Evolutionary conservation across 176 grass and related monocot genomes (phyloP), one percentile per base, ranked within the genome.

Genomic region (Olyra latifolia): DNA sequence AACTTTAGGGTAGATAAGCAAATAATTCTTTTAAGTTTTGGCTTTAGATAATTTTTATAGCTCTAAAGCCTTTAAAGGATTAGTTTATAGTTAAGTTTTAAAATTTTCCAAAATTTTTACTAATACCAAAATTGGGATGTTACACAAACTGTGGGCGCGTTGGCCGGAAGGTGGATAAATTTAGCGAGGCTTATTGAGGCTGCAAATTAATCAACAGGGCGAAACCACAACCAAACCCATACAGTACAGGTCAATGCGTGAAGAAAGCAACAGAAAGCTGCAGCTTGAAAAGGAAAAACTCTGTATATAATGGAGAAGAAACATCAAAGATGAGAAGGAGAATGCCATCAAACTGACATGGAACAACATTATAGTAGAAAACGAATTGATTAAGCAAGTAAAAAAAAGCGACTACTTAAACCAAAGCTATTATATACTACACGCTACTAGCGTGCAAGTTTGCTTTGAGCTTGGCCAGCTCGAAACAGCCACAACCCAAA

Each of bases 391-490:
- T 39, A 14, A 48, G 25, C 19, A 20, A 69, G 40, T 38, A 17
- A 35, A 54, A 17, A 35, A 54, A 83, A 48, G 20, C 28, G 20
- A 25, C 11, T 29, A 44, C 0, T 60, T 60, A 46, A 59, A 6
- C 64, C 17, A 62, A 75, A 29, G 47, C 35, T 35, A 27, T n/a
- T 43, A 40, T 0, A 39, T 19, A 1, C 16, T 4, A 12, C 68
- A 35, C 32, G 32, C 32, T 35, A 58, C n/a, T n/a, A 54, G 35
- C 78, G 30, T 81, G 62, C n/a, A n/a, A n/a, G n/a, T 22, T 43
- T 12, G 53, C 85, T 87, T 87, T 81, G 77, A 35, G 50, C 73
- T 58, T 53, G 65, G 47, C 47, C 66, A 83, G 80, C 86, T 88
- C 29, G 68, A 74, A 66, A 82, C 54, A 29, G 30, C 69, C 53